A percentile compares a stretch with the other conserved stretches of the same genome.
Conservation (phyloP, 148 eudicot genomes). For the Chenopodium formosanum region DNA sequence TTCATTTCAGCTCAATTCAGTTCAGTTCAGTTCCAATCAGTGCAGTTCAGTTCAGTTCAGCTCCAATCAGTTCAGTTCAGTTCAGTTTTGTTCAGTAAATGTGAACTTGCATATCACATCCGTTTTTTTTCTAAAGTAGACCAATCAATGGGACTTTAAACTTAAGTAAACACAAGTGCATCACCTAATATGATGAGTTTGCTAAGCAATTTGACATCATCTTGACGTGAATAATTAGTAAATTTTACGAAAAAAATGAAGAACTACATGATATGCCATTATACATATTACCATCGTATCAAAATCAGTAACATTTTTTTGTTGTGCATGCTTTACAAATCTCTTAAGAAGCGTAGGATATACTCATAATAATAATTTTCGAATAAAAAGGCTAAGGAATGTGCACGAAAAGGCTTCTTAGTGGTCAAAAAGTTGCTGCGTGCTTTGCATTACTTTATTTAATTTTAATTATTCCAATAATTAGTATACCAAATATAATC, state of each 20-base stretch:
- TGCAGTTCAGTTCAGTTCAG: no score
- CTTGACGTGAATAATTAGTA: neutral
- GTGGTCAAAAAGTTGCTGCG: constrained; percentile 22
- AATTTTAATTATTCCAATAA: neutral
- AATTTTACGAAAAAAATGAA: neutral
- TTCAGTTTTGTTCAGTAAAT: no score
- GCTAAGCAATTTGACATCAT: neutral
- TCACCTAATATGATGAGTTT: constrained; percentile 1
- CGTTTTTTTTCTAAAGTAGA: neutral
- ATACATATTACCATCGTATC: neutral
- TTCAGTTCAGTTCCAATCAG: no score
- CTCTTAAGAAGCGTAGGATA: neutral
- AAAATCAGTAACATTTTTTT: neutral
- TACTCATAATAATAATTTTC: constrained; percentile 3
- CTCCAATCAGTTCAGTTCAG: no score
- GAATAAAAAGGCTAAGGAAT: constrained; percentile 5
- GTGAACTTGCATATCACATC: no score
- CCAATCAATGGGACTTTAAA: neutral
- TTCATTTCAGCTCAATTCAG: no score
- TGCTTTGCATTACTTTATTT: constrained; percentile 4
- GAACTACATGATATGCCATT: neutral
- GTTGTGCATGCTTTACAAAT: neutral
- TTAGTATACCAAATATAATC: no score
- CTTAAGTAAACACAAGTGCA: neutral
- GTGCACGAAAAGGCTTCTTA: constrained; percentile 10